Evolutionary conservation across 805 yeast species (phyloP).

Genomic region (Zygotorulaspora chibaensis): DNA sequence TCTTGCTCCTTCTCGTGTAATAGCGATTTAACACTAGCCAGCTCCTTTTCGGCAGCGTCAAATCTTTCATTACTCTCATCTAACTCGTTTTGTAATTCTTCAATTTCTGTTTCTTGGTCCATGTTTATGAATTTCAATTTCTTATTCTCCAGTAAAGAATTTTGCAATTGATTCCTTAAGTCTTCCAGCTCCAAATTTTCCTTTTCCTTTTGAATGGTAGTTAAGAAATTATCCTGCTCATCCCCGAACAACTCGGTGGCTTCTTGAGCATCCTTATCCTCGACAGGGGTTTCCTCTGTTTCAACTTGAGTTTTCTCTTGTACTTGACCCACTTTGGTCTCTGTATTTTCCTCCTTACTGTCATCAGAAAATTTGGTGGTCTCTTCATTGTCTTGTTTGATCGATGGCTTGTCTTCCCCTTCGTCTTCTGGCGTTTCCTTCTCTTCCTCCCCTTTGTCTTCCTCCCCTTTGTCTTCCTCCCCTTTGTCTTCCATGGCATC

Average conservation of each 20-base stretch:
- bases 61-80: constrained; percentile 32
- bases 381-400: constrained; percentile 16
- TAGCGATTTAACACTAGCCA: constrained; percentile 19
- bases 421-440: constrained; percentile 10
- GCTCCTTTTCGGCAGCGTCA: constrained; percentile 25
- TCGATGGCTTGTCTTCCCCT: constrained; percentile 13
- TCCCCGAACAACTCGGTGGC: constrained; percentile 8
- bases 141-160: constrained; percentile 34
- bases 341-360: constrained; percentile 10
- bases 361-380: constrained; percentile 1
- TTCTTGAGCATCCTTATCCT: background rate
- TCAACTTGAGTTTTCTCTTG: constrained; percentile 7
- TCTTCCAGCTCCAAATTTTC: constrained; percentile 35
- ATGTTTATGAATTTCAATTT: constrained; percentile 33
- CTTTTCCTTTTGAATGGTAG: constrained; percentile 30
- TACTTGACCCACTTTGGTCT: constrained; percentile 5
- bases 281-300: constrained; percentile 5
- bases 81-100: constrained; percentile 37
- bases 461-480: constrained; percentile 1
- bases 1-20: constrained; percentile 25
- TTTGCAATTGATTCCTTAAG: constrained; percentile 39
- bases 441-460: constrained; percentile 8
- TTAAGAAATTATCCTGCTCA: constrained; percentile 24
- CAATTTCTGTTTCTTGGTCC: constrained; percentile 34
- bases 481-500: constrained; percentile 12